Evolutionary conservation across 1,284 basidiomycete genomes (phyloP).

Genomic region (Cryptococcus sp.): DNA sequence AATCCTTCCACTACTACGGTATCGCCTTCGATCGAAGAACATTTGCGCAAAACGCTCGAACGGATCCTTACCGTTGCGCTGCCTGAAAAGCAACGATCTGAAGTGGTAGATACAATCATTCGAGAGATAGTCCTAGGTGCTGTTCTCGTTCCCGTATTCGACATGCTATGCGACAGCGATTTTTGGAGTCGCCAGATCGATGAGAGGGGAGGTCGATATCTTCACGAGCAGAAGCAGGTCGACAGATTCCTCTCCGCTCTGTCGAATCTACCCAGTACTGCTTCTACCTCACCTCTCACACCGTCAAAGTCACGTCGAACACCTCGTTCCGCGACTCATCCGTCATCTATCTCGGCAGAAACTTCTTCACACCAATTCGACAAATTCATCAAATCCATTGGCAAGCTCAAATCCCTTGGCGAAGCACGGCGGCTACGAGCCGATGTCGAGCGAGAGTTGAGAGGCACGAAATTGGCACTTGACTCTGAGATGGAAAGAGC

Average conservation of each 20-base stretch:
- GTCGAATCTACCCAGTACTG: constrained; percentile 43
- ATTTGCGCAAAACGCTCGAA: constrained; percentile 71
- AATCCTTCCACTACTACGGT: constrained; percentile 73
- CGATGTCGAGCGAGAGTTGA: constrained; percentile 82
- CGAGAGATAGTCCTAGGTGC: constrained; percentile 81
- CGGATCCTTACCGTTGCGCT: constrained; percentile 69
- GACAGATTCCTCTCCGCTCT: constrained; percentile 57
- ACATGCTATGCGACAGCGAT: constrained; percentile 90
- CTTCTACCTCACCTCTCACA: constrained; percentile 7
- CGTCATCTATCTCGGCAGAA: constrained; percentile 33
- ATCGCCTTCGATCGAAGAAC: constrained; percentile 83
- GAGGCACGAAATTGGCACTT: constrained; percentile 59
- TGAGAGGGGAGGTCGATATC: constrained; percentile 56
- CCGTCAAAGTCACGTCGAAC: constrained; percentile 1
- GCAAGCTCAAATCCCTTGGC: constrained; percentile 72
- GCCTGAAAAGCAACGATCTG: constrained; percentile 74
- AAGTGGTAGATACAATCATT: constrained; percentile 68
- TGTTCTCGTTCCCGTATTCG: constrained; percentile 81
- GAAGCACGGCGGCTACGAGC: constrained; percentile 88
- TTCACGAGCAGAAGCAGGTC: constrained; percentile 55
- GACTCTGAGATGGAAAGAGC: constrained; percentile 7
- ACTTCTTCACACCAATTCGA: constrained; percentile 71
- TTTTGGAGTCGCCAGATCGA: constrained; percentile 95
- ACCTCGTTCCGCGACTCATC: constrained; percentile 4
- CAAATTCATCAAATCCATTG: constrained; percentile 81